Conservation (phyloP, 2,329 filamentous ascomycete genomes). For the Sclerotinia subarctica region DNA sequence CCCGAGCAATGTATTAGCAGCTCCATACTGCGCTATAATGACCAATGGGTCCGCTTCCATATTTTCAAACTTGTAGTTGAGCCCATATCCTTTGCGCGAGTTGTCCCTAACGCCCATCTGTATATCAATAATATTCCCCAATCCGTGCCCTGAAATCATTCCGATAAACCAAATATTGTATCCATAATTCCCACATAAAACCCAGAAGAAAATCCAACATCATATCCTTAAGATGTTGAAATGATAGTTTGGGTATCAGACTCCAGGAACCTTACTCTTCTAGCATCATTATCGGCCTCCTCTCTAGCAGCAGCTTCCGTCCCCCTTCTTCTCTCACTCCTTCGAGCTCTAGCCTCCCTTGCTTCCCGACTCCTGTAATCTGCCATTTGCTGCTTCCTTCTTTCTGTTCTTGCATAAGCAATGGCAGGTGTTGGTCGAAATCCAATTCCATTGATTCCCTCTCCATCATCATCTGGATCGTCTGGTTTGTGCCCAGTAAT, state of each 20-base stretch:
- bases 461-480: conserved; percentile 64
- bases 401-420: conserved; percentile 55
- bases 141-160: neutral
- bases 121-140: neutral
- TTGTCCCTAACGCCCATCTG: neutral
- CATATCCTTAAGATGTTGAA: conserved; percentile 22
- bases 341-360: conserved; percentile 54
- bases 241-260: conserved; percentile 25
- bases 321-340: conserved; percentile 51
- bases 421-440: conserved; percentile 62
- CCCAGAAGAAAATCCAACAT: neutral
- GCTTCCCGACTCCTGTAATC: conserved; percentile 62
- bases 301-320: conserved; percentile 20
- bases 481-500: conserved; percentile 64
- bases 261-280: conserved; percentile 36
- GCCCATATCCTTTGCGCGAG: conserved; percentile 8
- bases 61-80: neutral
- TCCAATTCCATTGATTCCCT: conserved; percentile 64
- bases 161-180: conserved; percentile 8
- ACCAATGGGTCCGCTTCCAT: neutral
- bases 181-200: neutral
- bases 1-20: conserved; percentile 7
- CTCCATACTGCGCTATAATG: conserved; percentile 8
- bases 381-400: conserved; percentile 57
- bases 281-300: conserved; percentile 26